Conservation (phyloP, 768 basidiomycete genomes). For the Lactarius evosmus region DNA sequence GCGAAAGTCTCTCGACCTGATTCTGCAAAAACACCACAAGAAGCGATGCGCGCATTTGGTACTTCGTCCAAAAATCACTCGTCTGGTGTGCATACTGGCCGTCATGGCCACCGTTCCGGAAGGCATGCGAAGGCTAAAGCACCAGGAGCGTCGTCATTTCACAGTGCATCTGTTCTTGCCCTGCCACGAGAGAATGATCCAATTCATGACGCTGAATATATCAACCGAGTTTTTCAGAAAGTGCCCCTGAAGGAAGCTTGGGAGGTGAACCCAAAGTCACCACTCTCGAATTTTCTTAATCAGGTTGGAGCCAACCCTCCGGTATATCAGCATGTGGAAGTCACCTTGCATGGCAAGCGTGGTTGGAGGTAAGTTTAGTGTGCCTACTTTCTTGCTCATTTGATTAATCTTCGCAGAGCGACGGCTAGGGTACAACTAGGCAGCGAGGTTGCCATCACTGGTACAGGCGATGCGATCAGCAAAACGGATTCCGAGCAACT, state of each 20-base stretch:
- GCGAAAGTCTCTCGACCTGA: constrained; percentile 17
- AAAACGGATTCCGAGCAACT: constrained; percentile 69
- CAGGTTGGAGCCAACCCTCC: constrained; percentile 29
- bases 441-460: constrained; percentile 43
- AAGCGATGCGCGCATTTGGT: constrained; percentile 19
- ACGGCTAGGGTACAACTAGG: constrained; percentile 19
- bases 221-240: constrained; percentile 32
- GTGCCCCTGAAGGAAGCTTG: constrained; percentile 34
- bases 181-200: constrained; percentile 29
- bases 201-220: constrained; percentile 38
- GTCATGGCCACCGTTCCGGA: constrained; percentile 8
- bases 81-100: constrained; percentile 3
- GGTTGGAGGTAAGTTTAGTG: constrained; percentile 46
- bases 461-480: constrained; percentile 55
- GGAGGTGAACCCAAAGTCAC: constrained; percentile 50
- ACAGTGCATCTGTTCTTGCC: constrained; percentile 13
- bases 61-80: constrained; percentile 17
- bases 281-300: constrained; percentile 44
- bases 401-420: constrained; percentile 23
- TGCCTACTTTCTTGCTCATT: background rate
- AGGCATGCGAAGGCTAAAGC: constrained; percentile 6
- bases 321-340: constrained; percentile 34
- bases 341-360: constrained; percentile 32
- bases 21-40: constrained; percentile 6
- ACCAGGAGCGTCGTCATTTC: constrained; percentile 3